Conservation (phyloP, 225 moss, liverwort and hornwort genomes). For the Rhytidiadelphus loreus region DNA sequence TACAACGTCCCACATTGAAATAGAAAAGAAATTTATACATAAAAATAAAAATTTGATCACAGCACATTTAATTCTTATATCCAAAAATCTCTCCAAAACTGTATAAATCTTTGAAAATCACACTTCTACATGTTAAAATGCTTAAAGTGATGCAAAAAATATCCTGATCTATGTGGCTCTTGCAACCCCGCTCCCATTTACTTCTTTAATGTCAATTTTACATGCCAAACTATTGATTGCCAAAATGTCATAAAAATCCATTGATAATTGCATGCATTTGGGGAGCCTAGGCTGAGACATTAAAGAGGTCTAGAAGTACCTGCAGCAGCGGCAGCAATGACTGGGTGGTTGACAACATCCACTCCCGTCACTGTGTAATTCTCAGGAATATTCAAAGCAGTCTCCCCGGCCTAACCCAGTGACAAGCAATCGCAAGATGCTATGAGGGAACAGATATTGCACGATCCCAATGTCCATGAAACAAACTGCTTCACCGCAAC, state of each 20-base stretch:
- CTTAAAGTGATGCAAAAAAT: not conserved
- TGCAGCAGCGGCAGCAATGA: slow-evolving; percentile 66
- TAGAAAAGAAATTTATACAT: not conserved
- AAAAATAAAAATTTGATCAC: not conserved
- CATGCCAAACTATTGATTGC: not conserved
- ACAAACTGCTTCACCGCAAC: not conserved
- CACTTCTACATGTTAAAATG: not conserved
- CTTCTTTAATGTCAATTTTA: not conserved
- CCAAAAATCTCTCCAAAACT: not conserved
- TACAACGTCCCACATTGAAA: not conserved
- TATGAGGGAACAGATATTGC: not conserved
- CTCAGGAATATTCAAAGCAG: slow-evolving; percentile 64
- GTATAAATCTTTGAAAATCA: not conserved
- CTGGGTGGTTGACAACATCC: slow-evolving; percentile 74
- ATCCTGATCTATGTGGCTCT: not conserved
- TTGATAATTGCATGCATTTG: not conserved
- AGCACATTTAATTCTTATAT: not conserved
- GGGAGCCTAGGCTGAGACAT: not conserved
- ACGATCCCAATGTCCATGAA: not conserved
- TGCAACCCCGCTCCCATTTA: not conserved
- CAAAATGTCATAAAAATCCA: not conserved
- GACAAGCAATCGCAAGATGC: not conserved
- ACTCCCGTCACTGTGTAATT: slow-evolving; percentile 83
- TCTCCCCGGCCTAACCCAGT: slow-evolving; percentile 55
- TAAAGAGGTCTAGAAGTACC: slow-evolving; percentile 17